These are phyloP conservation scores for Oryza punctata DNA, from an alignment of 176 grass and related monocot genomes.

Conservation along the genomic window DNA sequence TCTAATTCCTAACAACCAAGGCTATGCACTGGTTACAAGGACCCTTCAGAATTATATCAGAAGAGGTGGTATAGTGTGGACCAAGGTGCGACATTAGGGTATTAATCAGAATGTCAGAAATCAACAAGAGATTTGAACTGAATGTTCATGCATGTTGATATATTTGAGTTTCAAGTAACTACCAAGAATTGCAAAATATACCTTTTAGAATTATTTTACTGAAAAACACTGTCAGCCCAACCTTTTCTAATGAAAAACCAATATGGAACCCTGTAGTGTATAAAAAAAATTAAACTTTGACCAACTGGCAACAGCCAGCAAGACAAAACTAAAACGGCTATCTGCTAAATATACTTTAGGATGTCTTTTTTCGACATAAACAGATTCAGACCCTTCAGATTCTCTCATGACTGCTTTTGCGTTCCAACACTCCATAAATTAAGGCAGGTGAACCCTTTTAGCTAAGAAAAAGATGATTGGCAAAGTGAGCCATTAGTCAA, in stretches of 20 bases:
- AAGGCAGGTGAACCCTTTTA: conserved; percentile 43
- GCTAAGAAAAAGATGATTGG: conserved; percentile 43
- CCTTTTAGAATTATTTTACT: background rate
- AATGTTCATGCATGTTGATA: conserved; percentile 5
- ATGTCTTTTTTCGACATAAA: conserved; percentile 45
- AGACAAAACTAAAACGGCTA: conserved; percentile 40
- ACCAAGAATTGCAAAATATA: background rate
- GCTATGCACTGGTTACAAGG: conserved; percentile 48
- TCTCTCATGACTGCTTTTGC: conserved; percentile 42
- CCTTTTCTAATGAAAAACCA: conserved; percentile 26
- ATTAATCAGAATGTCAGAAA: conserved; percentile 20
- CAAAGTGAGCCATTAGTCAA: conserved; percentile 67
- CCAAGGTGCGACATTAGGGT: conserved; percentile 5
- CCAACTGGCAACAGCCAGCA: conserved; percentile 28
- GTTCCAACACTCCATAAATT: conserved; percentile 43
- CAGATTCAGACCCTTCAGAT: conserved; percentile 45
- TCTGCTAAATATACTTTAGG: conserved; percentile 43
- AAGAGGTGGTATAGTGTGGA: conserved; percentile 38
- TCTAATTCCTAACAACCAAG: conserved; percentile 39
- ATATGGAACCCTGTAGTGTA: conserved; percentile 24
- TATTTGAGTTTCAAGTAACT: background rate
- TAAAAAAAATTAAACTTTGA: conserved; percentile 46
- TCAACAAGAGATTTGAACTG: background rate
- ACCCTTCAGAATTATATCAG: conserved; percentile 25
- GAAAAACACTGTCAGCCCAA: conserved; percentile 9